A percentile compares a stretch with the other conserved stretches of the same genome.
phyloP scores from a whole-genome alignment of 2,329 filamentous ascomycete genomes.

The Akanthomyces dipterigenus region DNA sequence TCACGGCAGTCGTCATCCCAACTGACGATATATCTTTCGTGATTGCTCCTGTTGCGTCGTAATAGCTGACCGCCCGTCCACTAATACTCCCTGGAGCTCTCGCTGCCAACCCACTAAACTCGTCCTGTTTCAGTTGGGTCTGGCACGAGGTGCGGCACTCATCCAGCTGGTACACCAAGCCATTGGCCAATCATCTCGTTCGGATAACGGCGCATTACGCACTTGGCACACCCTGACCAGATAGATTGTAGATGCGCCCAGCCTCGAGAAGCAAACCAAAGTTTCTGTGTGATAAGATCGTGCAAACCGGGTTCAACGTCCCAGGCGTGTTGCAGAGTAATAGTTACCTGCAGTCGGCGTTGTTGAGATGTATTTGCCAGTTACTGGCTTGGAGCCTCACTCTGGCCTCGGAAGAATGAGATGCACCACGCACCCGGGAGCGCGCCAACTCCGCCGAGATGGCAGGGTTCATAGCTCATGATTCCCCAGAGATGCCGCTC shows the following conservation, averaged over 20 bases:
- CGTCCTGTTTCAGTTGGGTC: neutral
- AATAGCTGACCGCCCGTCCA: neutral
- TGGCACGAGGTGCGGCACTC: neutral
- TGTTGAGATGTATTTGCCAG: neutral
- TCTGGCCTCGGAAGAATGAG: neutral
- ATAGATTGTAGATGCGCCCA: neutral
- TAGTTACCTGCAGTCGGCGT: neutral
- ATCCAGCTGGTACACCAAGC: neutral
- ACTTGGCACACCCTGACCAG: neutral
- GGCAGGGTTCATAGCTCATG: neutral
- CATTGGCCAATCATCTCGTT: slow-evolving; percentile 10
- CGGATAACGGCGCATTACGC: slow-evolving; percentile 12
- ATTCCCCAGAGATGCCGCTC: neutral
- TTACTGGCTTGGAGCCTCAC: neutral
- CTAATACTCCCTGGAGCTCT: neutral
- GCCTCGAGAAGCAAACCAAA: neutral
- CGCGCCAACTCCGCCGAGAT: neutral
- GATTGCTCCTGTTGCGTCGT: neutral
- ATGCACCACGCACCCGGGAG: neutral
- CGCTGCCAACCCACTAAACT: neutral
- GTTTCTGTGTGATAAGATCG: neutral
- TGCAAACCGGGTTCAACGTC: too few species aligned
- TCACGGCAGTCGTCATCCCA: neutral
- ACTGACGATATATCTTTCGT: neutral
- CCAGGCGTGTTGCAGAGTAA: too few species aligned